Evolutionary conservation across 345 rosid species (phyloP).

Genomic region (Syzygium aromaticum): DNA sequence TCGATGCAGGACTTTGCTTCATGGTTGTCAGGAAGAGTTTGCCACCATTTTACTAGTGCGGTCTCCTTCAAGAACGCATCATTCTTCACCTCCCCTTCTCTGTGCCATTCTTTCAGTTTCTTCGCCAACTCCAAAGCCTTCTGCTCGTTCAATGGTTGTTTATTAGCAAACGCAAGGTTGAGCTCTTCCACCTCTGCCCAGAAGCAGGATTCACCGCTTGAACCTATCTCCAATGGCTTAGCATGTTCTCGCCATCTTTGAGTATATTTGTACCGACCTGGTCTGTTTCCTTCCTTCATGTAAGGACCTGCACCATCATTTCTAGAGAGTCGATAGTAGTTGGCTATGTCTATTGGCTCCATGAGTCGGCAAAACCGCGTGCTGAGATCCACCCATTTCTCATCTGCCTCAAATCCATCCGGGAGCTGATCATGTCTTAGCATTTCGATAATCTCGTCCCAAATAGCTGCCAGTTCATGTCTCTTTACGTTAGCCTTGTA

Average conservation of each 20-base stretch:
- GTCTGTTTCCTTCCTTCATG: conserved; percentile 37
- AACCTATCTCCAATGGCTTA: conserved; percentile 1
- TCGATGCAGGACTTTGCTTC: not conserved
- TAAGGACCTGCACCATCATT: conserved; percentile 74
- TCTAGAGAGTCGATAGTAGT: conserved; percentile 66
- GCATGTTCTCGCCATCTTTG: conserved; percentile 60
- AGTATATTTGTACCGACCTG: conserved; percentile 47
- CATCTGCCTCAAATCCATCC: conserved; percentile 35
- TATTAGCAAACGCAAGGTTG: not conserved
- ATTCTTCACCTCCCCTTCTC: not conserved
- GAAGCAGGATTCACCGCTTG: conserved; percentile 34
- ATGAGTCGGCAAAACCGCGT: conserved; percentile 40
- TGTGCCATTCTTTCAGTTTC: not conserved
- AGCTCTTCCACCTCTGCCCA: conserved; percentile 88
- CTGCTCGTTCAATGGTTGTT: not conserved
- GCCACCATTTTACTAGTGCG: conserved; percentile 3
- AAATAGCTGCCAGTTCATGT: conserved; percentile 55
- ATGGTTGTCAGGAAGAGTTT: not conserved
- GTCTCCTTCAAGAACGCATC: not conserved
- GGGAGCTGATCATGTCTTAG: conserved; percentile 59
- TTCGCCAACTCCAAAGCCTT: not conserved
- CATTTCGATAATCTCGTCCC: conserved; percentile 63
- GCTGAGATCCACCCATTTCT: conserved; percentile 32
- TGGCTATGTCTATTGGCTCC: conserved; percentile 76
- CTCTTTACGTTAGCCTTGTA: conserved; percentile 64